Percentiles rank a stretch among this genome's conserved stretches.
These are phyloP conservation scores for Bimuria novae-zelandiae DNA, from an alignment of 2,329 filamentous ascomycete genomes.

Conservation along the genomic window DNA sequence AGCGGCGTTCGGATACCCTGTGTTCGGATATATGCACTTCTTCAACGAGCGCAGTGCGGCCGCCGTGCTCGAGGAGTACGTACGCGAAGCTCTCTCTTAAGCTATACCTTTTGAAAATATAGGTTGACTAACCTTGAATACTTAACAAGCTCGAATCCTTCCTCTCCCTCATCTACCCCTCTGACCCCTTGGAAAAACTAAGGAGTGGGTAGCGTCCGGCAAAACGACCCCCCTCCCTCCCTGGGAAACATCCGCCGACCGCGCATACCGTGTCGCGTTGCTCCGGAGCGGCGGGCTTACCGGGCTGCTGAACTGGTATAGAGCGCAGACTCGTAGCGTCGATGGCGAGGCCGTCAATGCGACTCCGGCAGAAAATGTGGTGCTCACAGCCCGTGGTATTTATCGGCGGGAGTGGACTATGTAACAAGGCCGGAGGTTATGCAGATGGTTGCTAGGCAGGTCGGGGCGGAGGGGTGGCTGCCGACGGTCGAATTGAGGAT, in stretches of 20 bases:
- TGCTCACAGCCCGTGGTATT: conserved; percentile 5
- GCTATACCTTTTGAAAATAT: no score
- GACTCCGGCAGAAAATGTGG: conserved; percentile 1
- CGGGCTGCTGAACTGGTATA: conserved; percentile 14
- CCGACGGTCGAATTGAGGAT: not conserved
- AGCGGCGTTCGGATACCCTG: conserved; percentile 6
- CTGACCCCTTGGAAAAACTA: not conserved
- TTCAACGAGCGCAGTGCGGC: conserved; percentile 1
- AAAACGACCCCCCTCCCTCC: not conserved
- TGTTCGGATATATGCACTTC: conserved; percentile 11
- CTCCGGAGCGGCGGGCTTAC: conserved; percentile 2
- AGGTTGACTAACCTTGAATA: no score
- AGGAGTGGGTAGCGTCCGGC: not conserved
- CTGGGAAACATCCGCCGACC: conserved; percentile 3
- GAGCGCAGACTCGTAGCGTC: conserved; percentile 1
- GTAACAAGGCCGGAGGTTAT: not conserved
- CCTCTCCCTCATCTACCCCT: conserved; percentile 6
- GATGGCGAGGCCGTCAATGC: not conserved
- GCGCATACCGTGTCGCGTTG: not conserved
- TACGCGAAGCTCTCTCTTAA: not conserved
- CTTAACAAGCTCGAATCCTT: not conserved
- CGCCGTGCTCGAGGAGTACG: not conserved
- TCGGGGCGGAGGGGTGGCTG: not conserved
- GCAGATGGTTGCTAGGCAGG: not conserved
- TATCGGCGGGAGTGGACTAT: conserved; percentile 6